These are phyloP conservation scores for Calonectria montana DNA, from an alignment of 2,329 filamentous ascomycete species.

Conservation along the genomic window DNA sequence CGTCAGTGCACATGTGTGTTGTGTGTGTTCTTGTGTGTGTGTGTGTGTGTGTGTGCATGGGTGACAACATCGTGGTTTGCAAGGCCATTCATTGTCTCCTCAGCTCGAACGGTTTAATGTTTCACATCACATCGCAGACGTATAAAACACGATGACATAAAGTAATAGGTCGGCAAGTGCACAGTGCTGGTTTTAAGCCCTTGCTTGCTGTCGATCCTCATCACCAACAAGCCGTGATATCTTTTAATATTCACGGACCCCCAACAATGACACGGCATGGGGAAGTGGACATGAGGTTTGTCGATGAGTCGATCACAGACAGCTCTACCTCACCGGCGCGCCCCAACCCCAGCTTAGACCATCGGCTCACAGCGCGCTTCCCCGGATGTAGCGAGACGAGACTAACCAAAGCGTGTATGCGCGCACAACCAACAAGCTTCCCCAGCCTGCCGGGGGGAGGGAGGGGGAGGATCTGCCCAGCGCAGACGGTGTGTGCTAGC, in stretches of 20 bases:
- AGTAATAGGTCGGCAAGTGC: background rate
- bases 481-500: background rate
- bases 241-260: background rate
- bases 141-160: background rate
- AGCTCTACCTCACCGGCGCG: background rate
- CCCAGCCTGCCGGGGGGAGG: background rate
- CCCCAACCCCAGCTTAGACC: background rate
- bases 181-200: background rate
- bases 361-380: slow-evolving; percentile 6
- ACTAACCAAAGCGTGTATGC: background rate
- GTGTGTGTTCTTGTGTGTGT: no score
- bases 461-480: background rate
- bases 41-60: no score
- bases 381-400: background rate
- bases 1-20: background rate
- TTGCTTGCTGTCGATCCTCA: background rate
- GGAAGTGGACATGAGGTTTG: background rate
- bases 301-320: background rate
- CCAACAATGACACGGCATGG: background rate
- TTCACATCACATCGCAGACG: background rate
- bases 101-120: background rate
- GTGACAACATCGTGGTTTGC: background rate
- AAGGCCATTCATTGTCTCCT: background rate
- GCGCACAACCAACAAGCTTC: background rate
- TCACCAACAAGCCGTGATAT: background rate